Conservation (phyloP, 345 rosid species). For the Odontarrhena argentea region DNA sequence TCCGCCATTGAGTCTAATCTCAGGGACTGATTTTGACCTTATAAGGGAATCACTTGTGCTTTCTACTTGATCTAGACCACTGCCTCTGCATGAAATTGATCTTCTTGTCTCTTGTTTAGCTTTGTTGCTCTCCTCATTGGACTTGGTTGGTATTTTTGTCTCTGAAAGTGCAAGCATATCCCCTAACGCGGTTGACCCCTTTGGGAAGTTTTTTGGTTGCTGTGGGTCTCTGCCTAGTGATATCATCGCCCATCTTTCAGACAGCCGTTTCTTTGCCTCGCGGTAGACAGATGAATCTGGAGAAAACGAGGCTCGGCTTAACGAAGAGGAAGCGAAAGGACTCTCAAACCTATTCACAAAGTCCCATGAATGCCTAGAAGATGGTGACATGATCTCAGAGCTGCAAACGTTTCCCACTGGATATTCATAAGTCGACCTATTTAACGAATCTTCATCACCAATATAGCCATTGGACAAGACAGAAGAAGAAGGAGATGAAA, state of each 20-base stretch:
- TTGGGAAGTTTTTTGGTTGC: conserved; percentile 51
- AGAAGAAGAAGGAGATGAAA: conserved; percentile 56
- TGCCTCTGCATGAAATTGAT: conserved; percentile 55
- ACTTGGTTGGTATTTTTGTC: conserved; percentile 44
- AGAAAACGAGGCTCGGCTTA: conserved; percentile 73
- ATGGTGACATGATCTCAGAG: conserved; percentile 74
- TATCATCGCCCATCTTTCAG: conserved; percentile 98
- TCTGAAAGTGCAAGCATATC: conserved; percentile 95
- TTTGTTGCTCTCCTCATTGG: conserved; percentile 46
- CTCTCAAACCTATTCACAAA: conserved; percentile 66
- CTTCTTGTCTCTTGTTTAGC: conserved; percentile 51
- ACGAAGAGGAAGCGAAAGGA: conserved; percentile 67
- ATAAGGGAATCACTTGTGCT: conserved; percentile 44
- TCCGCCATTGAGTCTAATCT: conserved; percentile 51
- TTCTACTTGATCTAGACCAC: conserved; percentile 52
- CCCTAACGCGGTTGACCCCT: conserved; percentile 81
- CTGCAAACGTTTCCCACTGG: conserved; percentile 68
- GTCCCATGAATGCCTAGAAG: conserved; percentile 90
- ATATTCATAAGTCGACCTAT: conserved; percentile 60
- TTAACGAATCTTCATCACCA: conserved; percentile 77
- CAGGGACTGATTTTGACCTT: conserved; percentile 82
- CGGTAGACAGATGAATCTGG: conserved; percentile 81
- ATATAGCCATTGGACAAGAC: conserved; percentile 74
- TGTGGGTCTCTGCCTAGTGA: conserved; percentile 62
- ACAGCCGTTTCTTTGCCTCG: conserved; percentile 64